Evolutionary conservation across 2,329 filamentous ascomycete species (phyloP).

Genomic region (Botryosphaeria agaves): DNA sequence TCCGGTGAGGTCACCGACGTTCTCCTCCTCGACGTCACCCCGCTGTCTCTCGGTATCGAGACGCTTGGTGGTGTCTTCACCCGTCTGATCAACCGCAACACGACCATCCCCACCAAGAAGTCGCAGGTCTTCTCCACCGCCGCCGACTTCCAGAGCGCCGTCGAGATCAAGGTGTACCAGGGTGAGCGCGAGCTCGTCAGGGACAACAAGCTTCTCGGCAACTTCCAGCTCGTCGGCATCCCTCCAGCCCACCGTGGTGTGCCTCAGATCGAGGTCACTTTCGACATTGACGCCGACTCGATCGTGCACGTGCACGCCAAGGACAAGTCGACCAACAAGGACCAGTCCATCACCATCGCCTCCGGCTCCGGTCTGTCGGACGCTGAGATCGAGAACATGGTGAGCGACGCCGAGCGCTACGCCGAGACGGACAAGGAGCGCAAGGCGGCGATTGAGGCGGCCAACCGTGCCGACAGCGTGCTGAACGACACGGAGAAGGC

Average conservation of each 20-base stretch:
- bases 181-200: conserved; percentile 97
- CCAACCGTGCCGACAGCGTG: conserved; percentile 93
- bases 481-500: conserved; percentile 97
- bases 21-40: conserved; percentile 86
- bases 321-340: conserved; percentile 99
- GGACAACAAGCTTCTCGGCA: conserved; percentile 96
- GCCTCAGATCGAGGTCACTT: conserved; percentile 93
- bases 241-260: conserved; percentile 92
- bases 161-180: conserved; percentile 99
- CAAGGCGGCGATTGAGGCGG: conserved; percentile 85
- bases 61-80: conserved; percentile 97
- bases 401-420: conserved; percentile 94
- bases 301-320: conserved; percentile 97
- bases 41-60: conserved; percentile 94
- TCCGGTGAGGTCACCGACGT: conserved; percentile 95
- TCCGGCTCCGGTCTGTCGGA: conserved; percentile 95
- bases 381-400: conserved; percentile 90
- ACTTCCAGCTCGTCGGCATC: conserved; percentile 98
- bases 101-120: conserved; percentile 98
- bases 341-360: conserved; percentile 97
- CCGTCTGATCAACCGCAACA: conserved; percentile 96
- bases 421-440: conserved; percentile 91
- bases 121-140: conserved; percentile 96
- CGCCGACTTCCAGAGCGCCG: conserved; percentile 94
- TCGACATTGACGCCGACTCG: conserved; percentile 95